Evolutionary conservation across 179 eudicot genomes (phyloP), one percentile per base, ranked within the genome.

Genomic region (Beta lomatogona): DNA sequence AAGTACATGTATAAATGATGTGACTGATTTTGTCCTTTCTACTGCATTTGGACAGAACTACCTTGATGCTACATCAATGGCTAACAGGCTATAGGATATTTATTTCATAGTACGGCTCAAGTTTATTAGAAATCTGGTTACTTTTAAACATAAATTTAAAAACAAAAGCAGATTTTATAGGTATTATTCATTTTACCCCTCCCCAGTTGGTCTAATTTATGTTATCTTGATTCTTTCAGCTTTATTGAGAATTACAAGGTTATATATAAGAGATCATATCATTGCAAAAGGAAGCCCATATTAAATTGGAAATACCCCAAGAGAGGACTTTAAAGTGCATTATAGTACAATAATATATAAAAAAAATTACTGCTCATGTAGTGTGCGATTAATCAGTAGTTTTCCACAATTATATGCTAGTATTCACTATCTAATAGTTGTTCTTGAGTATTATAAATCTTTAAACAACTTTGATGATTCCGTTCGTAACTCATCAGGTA

Each of bases 1-100:
- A 41, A 19, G 54, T 41, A 12, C 19, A 76, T 41, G 66, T 63
- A 55, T 60, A 58, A 1, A 58, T 59, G 52, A 67, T 75, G 78
- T 58, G 78, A n/a, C 52, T 76, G 54, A 60, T 76, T 15, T 31
- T 61, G 80, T 64, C 44, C 71, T 77, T 28, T 21, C 8, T 8
- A 57, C 58, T 63, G 71, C 59, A 48, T 21, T 65, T 74, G 36
- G 19, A 46, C 48, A 63, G 36, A 28, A 14, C 46, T 12, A 25
- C 46, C 54, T 63, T 48, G 25, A 63, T 25, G 45, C 71, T 25
- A 46, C 71, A 77, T 61, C 22, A 36, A 53, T 44, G 10, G 54
- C 50, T 31, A 25, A 6, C 19, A 25, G n/a, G 46, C 3, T 18
- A 16, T 8, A 1, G 44, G 15, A 48, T 48, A 9, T 48, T 48